Evolutionary conservation across 805 yeast genomes (phyloP), one percentile per base, ranked within the genome.

Genomic region (Suhomyces emberorum): DNA sequence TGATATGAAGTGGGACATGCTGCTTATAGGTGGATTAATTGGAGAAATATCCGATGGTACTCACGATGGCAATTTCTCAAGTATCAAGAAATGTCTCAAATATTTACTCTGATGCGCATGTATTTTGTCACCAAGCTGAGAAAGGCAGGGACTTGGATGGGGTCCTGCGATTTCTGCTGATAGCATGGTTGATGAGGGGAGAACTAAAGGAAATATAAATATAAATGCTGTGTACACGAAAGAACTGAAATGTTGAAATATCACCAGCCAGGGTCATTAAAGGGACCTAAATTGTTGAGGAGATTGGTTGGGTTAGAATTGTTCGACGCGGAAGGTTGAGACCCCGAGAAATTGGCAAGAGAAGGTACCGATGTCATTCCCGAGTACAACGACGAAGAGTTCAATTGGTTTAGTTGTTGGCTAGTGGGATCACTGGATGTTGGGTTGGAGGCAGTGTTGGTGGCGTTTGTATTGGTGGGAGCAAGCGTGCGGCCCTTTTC

Each of bases 241-340:
- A 30, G 32, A 30, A 20, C 15, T 8, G 16, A 9, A 23, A 11
- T 11, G 8, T 23, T 5, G 16, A 9, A 23, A 11, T 11, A 9
- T 23, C 9, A 23, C 50, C 50, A 46, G 6, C 44, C 46, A 3
- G 42, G 11, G 32, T 47, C 51, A 28, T 24, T 35, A 30, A 47
- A 37, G 24, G 34, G 35, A 23, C 34, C 37, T 17, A 46, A 30
- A 30, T 44, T 40, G 27, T 44, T 41, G 21, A 43, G 37, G 8
- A 34, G 31, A 14, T 37, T 35, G 14, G 32, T 22, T 18, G 24
- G 32, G 27, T 36, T 44, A 24, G 38, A 34, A n/a, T 29, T 39
- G n/a, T n/a, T n/a, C n/a, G n/a, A n/a, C n/a, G n/a, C n/a, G n/a
- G n/a, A n/a, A n/a, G n/a, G n/a, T n/a, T n/a, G n/a, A n/a, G n/a